Base-by-base conservation (phyloP, 768 basidiomycete species). In the Fibroporia radiculosa region DNA sequence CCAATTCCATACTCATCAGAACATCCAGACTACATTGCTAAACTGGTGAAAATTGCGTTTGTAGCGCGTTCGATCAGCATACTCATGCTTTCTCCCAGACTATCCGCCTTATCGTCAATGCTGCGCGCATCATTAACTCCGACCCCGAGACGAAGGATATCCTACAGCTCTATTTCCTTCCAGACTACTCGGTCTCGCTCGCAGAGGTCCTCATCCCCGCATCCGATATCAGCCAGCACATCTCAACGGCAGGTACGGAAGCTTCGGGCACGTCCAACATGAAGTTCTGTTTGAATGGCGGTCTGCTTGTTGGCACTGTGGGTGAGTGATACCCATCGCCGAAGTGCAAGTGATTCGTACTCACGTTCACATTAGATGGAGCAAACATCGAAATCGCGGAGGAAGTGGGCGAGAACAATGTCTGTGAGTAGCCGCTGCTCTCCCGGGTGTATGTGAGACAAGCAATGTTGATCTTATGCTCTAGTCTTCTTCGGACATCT, bases 361-460 rank as follows among this genome's bases (percentile, higher is more conserved):
- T 16, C 33, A 23, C 26, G 18, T 31, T 42, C 16, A n/a, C 11
- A 12, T 11, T 11, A 67, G 91, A 99, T 65, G 95, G 95, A 44
- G 95, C 95, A 16, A 93, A 91, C 57, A 91, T 92, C 48, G 93
- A 97, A 68, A 97, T 98, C 52, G 93, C 90, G 3, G 91, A 97
- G 58, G 93, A 96, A 62, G 84, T 92, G 37, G 95, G 93, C 24
- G 89, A 92, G 59, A 80, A 76, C 56, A 90, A 95, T 61, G 91
- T 93, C 56, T 92, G 88, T 87, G 62, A 72, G 80, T 85, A 61
- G 27, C 38, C 48, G 18, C 6, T 14, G n/a, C n/a, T n/a, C n/a
- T n/a, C n/a, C n/a, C n/a, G n/a, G n/a, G n/a, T n/a, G n/a, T n/a
- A n/a, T n/a, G n/a, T n/a, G n/a, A n/a, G n/a, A n/a, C n/a, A n/a